Evolutionary conservation across 805 yeast genomes (phyloP).

Genomic region (Yarrowia sp.): DNA sequence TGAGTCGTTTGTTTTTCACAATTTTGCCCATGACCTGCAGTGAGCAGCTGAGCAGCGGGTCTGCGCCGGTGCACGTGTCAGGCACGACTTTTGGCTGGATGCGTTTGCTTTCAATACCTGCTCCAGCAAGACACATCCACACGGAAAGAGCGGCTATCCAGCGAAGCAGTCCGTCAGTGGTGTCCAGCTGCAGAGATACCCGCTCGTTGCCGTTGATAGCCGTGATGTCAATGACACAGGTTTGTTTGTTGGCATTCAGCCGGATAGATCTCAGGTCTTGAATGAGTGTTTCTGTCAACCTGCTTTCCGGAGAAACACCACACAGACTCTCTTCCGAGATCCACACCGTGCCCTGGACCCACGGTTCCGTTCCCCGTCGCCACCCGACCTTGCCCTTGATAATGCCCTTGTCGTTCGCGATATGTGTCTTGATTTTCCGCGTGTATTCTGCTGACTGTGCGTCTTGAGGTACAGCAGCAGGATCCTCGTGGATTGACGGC

Average conservation of each 20-base stretch:
- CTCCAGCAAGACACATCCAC: slow-evolving; percentile 30
- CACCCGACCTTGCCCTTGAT: slow-evolving; percentile 2
- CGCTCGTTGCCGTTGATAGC: slow-evolving; percentile 8
- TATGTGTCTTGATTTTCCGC: slow-evolving; percentile 13
- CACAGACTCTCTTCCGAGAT: slow-evolving; percentile 4
- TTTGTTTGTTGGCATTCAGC: slow-evolving; percentile 23
- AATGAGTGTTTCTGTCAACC: slow-evolving; percentile 6
- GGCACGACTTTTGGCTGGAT: slow-evolving; percentile 17
- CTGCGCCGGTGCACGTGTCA: slow-evolving; percentile 11
- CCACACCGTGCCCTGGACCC: slow-evolving; percentile 27
- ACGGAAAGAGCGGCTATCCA: slow-evolving; percentile 26
- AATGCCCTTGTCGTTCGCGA: slow-evolving; percentile 17
- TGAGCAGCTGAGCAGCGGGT: neutral
- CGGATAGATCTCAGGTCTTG: slow-evolving; percentile 5
- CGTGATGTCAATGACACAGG: neutral
- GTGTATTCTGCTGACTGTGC: slow-evolving; percentile 29
- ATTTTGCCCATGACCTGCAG: slow-evolving; percentile 33
- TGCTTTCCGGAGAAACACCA: neutral
- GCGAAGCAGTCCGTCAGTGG: neutral
- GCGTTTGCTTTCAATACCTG: slow-evolving; percentile 20
- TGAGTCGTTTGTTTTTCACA: slow-evolving; percentile 21
- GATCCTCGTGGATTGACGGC: slow-evolving; percentile 29
- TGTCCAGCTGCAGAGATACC: slow-evolving; percentile 1
- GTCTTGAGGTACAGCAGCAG: slow-evolving; percentile 19
- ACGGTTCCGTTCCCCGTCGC: neutral